Evolutionary conservation across 1,139 yeast species (phyloP).

Genomic region (Ogataea hybrid): DNA sequence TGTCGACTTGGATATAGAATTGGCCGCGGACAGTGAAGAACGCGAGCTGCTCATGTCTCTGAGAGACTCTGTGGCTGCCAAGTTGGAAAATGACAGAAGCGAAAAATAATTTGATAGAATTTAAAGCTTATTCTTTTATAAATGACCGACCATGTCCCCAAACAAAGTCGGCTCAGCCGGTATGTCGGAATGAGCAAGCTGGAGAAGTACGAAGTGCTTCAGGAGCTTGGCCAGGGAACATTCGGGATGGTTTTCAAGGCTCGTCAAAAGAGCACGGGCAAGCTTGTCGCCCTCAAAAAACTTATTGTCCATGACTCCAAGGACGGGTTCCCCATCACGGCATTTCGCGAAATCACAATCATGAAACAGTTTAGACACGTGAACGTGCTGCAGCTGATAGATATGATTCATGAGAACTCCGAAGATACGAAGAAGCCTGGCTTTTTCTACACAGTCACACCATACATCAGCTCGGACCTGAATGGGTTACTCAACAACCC

Average conservation of each 20-base stretch:
- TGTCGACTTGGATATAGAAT: neutral
- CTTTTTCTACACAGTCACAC: constrained; percentile 81
- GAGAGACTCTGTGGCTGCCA: constrained; percentile 1
- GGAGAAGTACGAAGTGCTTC: constrained; percentile 51
- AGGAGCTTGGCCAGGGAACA: constrained; percentile 89
- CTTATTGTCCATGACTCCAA: constrained; percentile 79
- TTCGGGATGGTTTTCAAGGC: constrained; percentile 68
- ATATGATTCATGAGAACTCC: constrained; percentile 74
- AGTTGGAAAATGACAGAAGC: constrained; percentile 6
- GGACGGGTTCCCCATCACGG: constrained; percentile 95
- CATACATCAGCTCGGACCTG: constrained; percentile 91
- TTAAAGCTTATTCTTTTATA: constrained; percentile 1
- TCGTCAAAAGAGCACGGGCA: constrained; percentile 42
- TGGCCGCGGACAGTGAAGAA: neutral
- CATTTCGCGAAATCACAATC: constrained; percentile 87
- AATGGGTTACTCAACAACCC: constrained; percentile 93
- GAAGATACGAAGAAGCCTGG: constrained; percentile 36
- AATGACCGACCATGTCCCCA: constrained; percentile 8
- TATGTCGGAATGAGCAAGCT: constrained; percentile 30
- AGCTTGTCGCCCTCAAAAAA: constrained; percentile 81
- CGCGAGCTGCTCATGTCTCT: neutral
- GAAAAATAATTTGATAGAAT: constrained; percentile 3
- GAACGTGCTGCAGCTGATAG: constrained; percentile 76
- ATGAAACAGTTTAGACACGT: constrained; percentile 67
- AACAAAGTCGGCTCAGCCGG: constrained; percentile 5